Percentiles rank a stretch among this genome's conserved stretches.
Evolutionary conservation across 257 asterid species (phyloP).

Genomic region (Przewalskia tangutica): DNA sequence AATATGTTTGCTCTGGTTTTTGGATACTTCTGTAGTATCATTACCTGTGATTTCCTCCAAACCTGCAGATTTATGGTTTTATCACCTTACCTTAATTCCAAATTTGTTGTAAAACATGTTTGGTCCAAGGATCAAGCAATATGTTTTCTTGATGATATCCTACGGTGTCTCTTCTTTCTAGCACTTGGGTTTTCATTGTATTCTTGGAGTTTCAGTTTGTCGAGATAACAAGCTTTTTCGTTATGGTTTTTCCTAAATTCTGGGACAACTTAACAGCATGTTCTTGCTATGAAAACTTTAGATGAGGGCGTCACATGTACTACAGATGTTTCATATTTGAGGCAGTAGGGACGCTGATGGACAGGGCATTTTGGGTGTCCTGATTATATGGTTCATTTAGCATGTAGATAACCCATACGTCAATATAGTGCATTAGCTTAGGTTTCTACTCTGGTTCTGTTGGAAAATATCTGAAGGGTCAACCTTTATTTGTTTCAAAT

Average conservation of each 20-base stretch:
- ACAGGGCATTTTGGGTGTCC: slow-evolving; percentile 49
- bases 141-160: slow-evolving; percentile 2
- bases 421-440: not conserved
- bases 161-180: not conserved
- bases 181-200: not conserved
- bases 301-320: too few relatives aligned
- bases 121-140: slow-evolving; percentile 70
- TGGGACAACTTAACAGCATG: slow-evolving; percentile 16
- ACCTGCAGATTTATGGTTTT: slow-evolving; percentile 67
- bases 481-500: not conserved
- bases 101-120: slow-evolving; percentile 57
- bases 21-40: slow-evolving; percentile 40
- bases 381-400: slow-evolving; percentile 23
- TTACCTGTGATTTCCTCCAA: slow-evolving; percentile 39
- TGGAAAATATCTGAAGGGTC: not conserved
- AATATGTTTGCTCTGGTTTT: slow-evolving; percentile 20
- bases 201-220: not conserved
- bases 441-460: not conserved
- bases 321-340: too few relatives aligned
- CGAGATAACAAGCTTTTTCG: slow-evolving; percentile 38
- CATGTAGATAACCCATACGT: not conserved
- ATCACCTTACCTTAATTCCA: slow-evolving; percentile 36
- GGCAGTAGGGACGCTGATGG: too few relatives aligned
- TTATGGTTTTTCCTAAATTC: slow-evolving; percentile 48
- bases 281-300: slow-evolving; percentile 9